A percentile compares a stretch with the other conserved stretches of the same genome.
phyloP scores from a whole-genome alignment of 441 rosid genomes.

The Brassica hybrid region DNA sequence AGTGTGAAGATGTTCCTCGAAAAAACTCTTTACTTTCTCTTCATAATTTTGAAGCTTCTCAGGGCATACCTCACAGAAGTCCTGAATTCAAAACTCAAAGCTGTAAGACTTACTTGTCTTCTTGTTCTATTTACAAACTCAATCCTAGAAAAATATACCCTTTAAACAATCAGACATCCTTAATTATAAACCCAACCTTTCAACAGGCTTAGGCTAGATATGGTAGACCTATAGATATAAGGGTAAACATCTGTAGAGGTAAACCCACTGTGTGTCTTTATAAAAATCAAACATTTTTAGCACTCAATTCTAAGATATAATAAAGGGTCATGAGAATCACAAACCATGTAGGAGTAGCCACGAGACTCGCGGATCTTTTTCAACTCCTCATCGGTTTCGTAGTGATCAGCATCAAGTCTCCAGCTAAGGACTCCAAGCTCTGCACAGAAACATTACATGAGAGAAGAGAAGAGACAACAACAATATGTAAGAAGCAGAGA shows the following conservation, averaged over 20 bases:
- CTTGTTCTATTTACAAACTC: not conserved
- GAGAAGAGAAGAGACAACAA: not conserved
- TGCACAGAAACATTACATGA: constrained; percentile 3
- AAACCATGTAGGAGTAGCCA: constrained; percentile 88
- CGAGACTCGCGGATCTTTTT: constrained; percentile 82
- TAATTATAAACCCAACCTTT: not conserved
- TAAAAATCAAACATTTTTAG: not conserved
- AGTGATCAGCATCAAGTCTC: constrained; percentile 87
- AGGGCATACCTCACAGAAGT: constrained; percentile 87
- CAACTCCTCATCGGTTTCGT: constrained; percentile 80
- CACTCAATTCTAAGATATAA: not conserved
- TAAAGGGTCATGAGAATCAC: constrained; percentile 21
- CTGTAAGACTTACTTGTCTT: not conserved
- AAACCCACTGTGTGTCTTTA: not conserved
- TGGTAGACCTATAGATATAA: not conserved
- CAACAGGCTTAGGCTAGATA: not conserved
- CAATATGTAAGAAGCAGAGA: not conserved
- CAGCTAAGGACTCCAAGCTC: constrained; percentile 89
- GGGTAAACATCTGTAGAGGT: not conserved
- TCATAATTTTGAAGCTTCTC: constrained; percentile 89
- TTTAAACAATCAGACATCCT: not conserved
- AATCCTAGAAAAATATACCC: not conserved
- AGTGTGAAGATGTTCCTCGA: constrained; percentile 89
- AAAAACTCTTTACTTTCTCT: constrained; percentile 79
- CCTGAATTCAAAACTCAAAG: constrained; percentile 49